Evolutionary conservation across 495 filamentous ascomycete species (phyloP), one percentile per base, ranked within the genome.

Genomic region (Wilcoxina mikolae): DNA sequence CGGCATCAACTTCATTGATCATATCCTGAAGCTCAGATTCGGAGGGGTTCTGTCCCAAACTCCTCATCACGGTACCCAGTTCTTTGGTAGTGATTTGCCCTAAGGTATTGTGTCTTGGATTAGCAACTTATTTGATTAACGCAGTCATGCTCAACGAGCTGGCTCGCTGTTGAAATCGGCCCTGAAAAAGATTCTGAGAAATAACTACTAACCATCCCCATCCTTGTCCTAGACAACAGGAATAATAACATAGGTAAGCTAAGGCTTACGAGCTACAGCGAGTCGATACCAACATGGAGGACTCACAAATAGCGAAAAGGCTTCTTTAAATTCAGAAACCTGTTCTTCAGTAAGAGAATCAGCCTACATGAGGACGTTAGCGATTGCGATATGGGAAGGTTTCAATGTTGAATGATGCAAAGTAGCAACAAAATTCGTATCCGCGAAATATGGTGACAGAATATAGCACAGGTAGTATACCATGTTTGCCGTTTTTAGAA

Each of bases 41-140:
- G 66, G 87, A 94, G 56, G 93, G 91, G 75, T 96, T 98, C 73
- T 98, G 93, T 72, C 91, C 91, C 56, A 98, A 80, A n/a, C 90
- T 96, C 72, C 93, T 83, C 91, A 98, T 98, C 64, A 98, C 91
- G 45, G 91, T 96, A 68, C 93, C 93, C 60, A 98, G 76, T 72
- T 98, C 91, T 78, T 95, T 96, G 69, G 90, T 96, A 61, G 91
- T 96, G 76, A 98, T 98, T 77, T 96, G 89, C 69, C 91, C 91
- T 98, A 60, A 54, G n/a, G n/a, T n/a, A n/a, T n/a, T n/a, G n/a
- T n/a, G n/a, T 20, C 33, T 38, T n/a, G 33, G n/a, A n/a, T n/a
- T n/a, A n/a, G n/a, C n/a, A n/a, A n/a, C n/a, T n/a, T n/a, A n/a
- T n/a, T n/a, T n/a, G n/a, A n/a, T n/a, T n/a, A n/a, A n/a, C n/a